Conservation (phyloP, 2,329 filamentous ascomycete species). For the Dactylonectria estremocensis region DNA sequence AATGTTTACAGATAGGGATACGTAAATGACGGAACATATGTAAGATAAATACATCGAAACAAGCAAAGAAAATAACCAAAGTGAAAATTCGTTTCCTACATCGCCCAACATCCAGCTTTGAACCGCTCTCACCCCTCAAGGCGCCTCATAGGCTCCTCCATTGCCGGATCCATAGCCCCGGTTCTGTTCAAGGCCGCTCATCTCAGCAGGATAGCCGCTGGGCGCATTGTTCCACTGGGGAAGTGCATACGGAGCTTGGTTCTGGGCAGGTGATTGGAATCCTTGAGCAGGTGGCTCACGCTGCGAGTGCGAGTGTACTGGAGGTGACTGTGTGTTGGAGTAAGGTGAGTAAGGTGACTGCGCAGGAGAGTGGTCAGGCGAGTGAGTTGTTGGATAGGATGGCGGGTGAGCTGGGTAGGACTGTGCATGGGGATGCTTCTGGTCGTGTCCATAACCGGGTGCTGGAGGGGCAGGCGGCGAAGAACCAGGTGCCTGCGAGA, state of each 20-base stretch:
- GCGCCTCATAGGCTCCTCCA: conserved; percentile 4
- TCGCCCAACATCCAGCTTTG: too few relatives aligned
- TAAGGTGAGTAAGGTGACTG: background rate
- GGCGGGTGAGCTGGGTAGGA: background rate
- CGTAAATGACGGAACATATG: too few relatives aligned
- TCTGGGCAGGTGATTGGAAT: background rate
- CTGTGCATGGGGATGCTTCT: background rate
- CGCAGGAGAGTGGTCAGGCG: too few relatives aligned
- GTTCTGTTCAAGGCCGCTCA: background rate
- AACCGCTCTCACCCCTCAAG: too few relatives aligned
- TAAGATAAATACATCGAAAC: too few relatives aligned
- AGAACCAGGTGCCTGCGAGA: background rate
- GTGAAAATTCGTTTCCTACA: too few relatives aligned
- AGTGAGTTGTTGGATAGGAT: background rate
- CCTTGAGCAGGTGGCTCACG: background rate
- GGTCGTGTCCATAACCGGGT: background rate
- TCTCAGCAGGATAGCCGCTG: background rate
- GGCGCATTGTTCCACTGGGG: background rate
- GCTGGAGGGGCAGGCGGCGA: conserved; percentile 2
- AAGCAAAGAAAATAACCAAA: too few relatives aligned
- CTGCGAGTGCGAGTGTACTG: too few relatives aligned
- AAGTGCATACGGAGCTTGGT: background rate
- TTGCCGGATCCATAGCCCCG: background rate
- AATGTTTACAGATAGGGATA: too few relatives aligned
- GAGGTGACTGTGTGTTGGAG: background rate